Conservation (phyloP, 768 basidiomycete species). For the Mycena latifolia region DNA sequence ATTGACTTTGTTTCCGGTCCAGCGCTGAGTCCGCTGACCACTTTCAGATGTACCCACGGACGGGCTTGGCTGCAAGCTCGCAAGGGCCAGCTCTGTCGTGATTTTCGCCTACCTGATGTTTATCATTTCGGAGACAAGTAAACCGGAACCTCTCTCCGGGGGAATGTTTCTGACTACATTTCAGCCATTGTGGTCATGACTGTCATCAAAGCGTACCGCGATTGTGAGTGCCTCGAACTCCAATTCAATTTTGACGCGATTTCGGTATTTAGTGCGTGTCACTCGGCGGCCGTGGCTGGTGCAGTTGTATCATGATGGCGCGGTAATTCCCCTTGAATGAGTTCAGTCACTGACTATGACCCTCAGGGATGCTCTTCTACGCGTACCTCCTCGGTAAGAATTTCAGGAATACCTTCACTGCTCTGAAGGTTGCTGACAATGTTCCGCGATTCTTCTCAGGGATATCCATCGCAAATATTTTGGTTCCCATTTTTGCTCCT, state of each 20-base stretch:
- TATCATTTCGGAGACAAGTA: constrained; percentile 54
- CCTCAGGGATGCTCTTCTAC: constrained; percentile 54
- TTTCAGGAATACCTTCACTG: not conserved
- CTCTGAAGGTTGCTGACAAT: not conserved
- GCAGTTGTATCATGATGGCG: constrained; percentile 54
- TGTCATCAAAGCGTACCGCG: constrained; percentile 48
- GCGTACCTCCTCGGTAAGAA: constrained; percentile 48
- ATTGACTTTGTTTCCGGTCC: not conserved
- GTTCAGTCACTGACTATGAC: not conserved
- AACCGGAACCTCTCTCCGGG: constrained; percentile 24
- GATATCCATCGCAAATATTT: constrained; percentile 53
- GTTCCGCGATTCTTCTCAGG: constrained; percentile 34
- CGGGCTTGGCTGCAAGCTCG: constrained; percentile 47
- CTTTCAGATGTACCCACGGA: constrained; percentile 38
- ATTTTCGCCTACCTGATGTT: constrained; percentile 53
- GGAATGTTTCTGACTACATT: too few species aligned
- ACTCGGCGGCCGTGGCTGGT: constrained; percentile 49
- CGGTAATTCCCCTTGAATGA: not conserved
- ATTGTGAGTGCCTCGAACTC: constrained; percentile 44
- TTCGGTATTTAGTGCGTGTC: constrained; percentile 42
- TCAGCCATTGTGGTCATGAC: constrained; percentile 54
- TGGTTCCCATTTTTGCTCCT: constrained; percentile 51
- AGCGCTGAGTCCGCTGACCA: too few species aligned
- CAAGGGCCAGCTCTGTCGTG: constrained; percentile 49
- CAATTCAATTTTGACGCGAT: not conserved